These are phyloP conservation scores for Penicillium verhagenii DNA, from an alignment of 495 filamentous ascomycete species.

Conservation along the genomic window DNA sequence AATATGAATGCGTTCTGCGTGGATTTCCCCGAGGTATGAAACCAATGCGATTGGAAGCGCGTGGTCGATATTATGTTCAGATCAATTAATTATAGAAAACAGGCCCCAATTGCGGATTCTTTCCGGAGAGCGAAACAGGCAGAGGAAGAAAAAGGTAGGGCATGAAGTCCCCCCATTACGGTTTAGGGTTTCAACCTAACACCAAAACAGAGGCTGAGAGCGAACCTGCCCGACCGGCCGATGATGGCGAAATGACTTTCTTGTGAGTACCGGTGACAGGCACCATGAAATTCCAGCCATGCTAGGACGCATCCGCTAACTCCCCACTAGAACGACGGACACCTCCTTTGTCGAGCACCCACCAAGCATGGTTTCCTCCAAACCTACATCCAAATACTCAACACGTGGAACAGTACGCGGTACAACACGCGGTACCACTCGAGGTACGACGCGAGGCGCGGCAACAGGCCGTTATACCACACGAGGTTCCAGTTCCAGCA, in stretches of 20 bases:
- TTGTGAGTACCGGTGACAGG: conserved; percentile 55
- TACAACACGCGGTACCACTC: conserved; percentile 28
- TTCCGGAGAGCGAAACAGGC: conserved; percentile 68
- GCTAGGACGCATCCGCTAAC: neutral
- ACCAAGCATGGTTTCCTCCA: conserved; percentile 59
- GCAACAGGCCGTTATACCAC: conserved; percentile 44
- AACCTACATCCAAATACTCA: conserved; percentile 61
- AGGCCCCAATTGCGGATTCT: conserved; percentile 69
- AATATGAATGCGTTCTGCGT: conserved; percentile 99
- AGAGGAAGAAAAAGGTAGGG: conserved; percentile 42
- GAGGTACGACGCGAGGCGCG: conserved; percentile 39
- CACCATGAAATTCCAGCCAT: neutral
- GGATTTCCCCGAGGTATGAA: conserved; percentile 88
- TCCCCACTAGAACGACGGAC: conserved; percentile 73
- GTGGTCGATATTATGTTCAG: neutral
- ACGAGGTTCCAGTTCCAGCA: conserved; percentile 28
- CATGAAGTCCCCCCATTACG: neutral
- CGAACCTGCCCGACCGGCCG: conserved; percentile 26
- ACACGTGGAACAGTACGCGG: conserved; percentile 38
- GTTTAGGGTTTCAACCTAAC: conserved; percentile 10
- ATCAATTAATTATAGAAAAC: neutral
- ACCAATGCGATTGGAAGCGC: neutral
- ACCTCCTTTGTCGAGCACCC: conserved; percentile 93
- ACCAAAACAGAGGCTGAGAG: conserved; percentile 31
- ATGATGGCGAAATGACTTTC: conserved; percentile 78